A percentile compares a stretch with the other conserved stretches of the same genome.
phyloP scores from a whole-genome alignment of 2,329 filamentous ascomycete species.

The Byssothecium circinans region DNA sequence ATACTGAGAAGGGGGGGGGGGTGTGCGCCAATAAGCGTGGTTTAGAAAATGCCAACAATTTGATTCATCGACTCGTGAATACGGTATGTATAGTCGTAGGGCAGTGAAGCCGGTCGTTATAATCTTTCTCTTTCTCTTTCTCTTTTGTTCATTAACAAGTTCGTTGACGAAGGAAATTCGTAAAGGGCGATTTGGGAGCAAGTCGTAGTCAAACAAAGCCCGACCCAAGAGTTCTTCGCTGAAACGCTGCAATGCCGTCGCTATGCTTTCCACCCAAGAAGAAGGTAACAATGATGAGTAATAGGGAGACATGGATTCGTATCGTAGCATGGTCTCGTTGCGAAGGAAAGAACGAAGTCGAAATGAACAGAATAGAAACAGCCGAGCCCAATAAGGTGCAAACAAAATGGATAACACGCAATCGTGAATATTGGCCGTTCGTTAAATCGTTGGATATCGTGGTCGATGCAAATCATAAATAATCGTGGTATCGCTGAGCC shows the following conservation, averaged over 20 bases:
- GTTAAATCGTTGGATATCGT: slow-evolving; percentile 14
- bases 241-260: slow-evolving; percentile 40
- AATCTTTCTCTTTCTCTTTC: slow-evolving; percentile 14
- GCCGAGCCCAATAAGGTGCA: slow-evolving; percentile 3
- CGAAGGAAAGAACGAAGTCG: slow-evolving; percentile 6
- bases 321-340: slow-evolving; percentile 12
- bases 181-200: background rate
- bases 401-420: slow-evolving; percentile 4
- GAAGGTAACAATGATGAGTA: slow-evolving; percentile 10
- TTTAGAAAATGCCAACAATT: background rate
- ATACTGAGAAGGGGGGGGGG: too few relatives aligned
- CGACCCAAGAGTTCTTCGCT: slow-evolving; percentile 21
- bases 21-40: background rate
- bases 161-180: slow-evolving; percentile 2
- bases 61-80: slow-evolving; percentile 14
- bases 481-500: slow-evolving; percentile 40
- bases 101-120: slow-evolving; percentile 16
- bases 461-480: slow-evolving; percentile 18
- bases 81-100: slow-evolving; percentile 9
- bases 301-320: slow-evolving; percentile 15
- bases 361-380: slow-evolving; percentile 4
- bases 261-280: slow-evolving; percentile 35
- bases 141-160: background rate
- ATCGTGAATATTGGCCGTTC: slow-evolving; percentile 11
- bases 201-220: slow-evolving; percentile 3